Conservation (phyloP, 139 green algal species). For the Volvox reticuliferus region DNA sequence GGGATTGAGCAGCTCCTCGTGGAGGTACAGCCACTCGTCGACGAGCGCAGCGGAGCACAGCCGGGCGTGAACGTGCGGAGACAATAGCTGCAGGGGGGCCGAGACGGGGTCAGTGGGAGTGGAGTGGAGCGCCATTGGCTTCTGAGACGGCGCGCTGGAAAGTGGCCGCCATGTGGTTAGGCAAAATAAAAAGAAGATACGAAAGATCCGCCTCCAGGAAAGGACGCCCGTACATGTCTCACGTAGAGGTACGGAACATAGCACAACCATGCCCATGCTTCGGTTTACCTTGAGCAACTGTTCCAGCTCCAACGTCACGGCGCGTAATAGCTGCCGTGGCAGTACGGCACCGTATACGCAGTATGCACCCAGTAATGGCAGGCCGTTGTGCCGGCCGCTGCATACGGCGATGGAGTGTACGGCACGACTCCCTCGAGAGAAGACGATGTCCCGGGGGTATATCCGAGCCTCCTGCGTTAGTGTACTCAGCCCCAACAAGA, state of each 20-base stretch:
- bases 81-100: slow-evolving; percentile 13
- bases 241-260: too few relatives aligned
- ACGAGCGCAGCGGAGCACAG: neutral
- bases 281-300: slow-evolving; percentile 40
- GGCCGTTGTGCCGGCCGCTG: neutral
- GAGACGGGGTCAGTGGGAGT: neutral
- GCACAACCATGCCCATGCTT: too few relatives aligned
- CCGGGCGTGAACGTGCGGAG: neutral
- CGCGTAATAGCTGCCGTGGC: slow-evolving; percentile 36
- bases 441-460: slow-evolving; percentile 28
- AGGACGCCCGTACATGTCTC: too few relatives aligned
- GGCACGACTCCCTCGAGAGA: slow-evolving; percentile 1
- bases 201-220: too few relatives aligned
- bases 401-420: slow-evolving; percentile 33
- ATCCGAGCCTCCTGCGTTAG: slow-evolving; percentile 20
- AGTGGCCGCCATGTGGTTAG: too few relatives aligned
- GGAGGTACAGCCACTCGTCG: slow-evolving; percentile 37
- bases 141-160: too few relatives aligned
- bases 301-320: slow-evolving; percentile 32
- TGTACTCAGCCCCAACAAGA: neutral
- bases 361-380: slow-evolving; percentile 13
- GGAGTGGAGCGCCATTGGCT: neutral
- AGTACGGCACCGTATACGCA: slow-evolving; percentile 38
- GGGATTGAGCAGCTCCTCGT: slow-evolving; percentile 25
- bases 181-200: too few relatives aligned